Evolutionary conservation across 306 rosid species (phyloP).

Genomic region (Arachis hypogaea): DNA sequence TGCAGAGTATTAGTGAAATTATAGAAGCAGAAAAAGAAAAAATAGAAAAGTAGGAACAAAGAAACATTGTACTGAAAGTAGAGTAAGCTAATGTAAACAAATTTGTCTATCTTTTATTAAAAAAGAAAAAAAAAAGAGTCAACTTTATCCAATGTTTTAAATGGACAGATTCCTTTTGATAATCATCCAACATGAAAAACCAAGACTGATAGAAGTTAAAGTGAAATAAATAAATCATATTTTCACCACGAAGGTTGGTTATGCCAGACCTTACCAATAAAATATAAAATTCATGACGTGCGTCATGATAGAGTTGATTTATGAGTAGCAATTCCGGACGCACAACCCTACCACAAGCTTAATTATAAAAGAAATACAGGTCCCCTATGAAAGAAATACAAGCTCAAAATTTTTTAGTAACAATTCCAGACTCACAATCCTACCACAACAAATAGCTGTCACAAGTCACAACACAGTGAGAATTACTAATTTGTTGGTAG

Average conservation of each 20-base stretch:
- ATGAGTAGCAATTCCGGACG: not conserved
- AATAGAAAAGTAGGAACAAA: not conserved
- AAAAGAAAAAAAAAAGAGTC: not conserved
- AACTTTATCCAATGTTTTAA: conserved; percentile 6
- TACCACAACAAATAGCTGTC: conserved; percentile 19
- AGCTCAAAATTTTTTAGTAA: not conserved
- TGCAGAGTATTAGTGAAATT: conserved; percentile 18
- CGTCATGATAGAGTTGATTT: conserved; percentile 23
- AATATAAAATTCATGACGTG: conserved; percentile 16
- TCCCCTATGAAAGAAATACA: too few species aligned
- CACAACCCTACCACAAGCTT: too few species aligned
- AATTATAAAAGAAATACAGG: too few species aligned
- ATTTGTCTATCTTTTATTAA: not conserved
- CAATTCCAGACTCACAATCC: not conserved
- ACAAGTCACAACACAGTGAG: not conserved
- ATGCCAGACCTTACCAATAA: conserved; percentile 9
- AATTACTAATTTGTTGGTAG: conserved; percentile 15
- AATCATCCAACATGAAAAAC: conserved; percentile 20
- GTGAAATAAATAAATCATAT: not conserved
- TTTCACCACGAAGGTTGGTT: not conserved
- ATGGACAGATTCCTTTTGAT: not conserved
- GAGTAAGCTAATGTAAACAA: conserved; percentile 19
- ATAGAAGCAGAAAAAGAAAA: conserved; percentile 10
- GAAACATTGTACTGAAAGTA: conserved; percentile 17
- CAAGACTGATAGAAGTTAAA: conserved; percentile 2